A percentile compares a stretch with the other conserved stretches of the same genome.
phyloP scores from a whole-genome alignment of 495 filamentous ascomycete genomes.

The Aspergillus avenaceus region DNA sequence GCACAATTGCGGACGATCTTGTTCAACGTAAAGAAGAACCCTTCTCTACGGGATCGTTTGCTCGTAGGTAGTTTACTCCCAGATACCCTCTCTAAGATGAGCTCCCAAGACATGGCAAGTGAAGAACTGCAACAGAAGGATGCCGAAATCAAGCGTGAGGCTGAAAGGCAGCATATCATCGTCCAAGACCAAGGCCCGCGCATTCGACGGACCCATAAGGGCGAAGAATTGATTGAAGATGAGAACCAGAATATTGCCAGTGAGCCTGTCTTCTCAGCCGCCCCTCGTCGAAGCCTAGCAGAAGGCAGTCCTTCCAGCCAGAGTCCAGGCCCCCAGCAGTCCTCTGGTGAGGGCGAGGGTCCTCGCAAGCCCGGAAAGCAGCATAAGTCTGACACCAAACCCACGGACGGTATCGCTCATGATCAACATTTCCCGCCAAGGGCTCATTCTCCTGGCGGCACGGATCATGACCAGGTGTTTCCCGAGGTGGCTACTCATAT shows the following conservation, averaged over 20 bases:
- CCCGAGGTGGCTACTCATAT: constrained; percentile 41
- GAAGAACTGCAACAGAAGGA: constrained; percentile 80
- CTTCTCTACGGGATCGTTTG: constrained; percentile 70
- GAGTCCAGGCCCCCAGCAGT: constrained; percentile 32
- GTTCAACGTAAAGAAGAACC: constrained; percentile 84
- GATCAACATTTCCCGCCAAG: constrained; percentile 20
- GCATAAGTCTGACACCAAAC: constrained; percentile 47
- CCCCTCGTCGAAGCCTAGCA: constrained; percentile 31
- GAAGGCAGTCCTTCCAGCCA: constrained; percentile 33
- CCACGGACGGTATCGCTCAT: constrained; percentile 10
- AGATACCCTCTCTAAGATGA: constrained; percentile 75
- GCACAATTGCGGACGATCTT: constrained; percentile 59
- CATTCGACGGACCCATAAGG: constrained; percentile 89
- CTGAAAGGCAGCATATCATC: constrained; percentile 84
- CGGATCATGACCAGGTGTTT: constrained; percentile 39
- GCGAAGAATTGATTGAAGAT: constrained; percentile 83
- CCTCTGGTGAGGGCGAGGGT: constrained; percentile 17
- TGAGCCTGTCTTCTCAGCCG: constrained; percentile 47
- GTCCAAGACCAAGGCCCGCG: constrained; percentile 79
- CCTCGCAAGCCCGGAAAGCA: constrained; percentile 27
- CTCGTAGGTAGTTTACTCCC: constrained; percentile 66
- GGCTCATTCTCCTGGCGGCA: constrained; percentile 31
- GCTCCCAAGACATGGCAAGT: constrained; percentile 80
- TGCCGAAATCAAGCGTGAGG: constrained; percentile 68
- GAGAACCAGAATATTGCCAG: constrained; percentile 44